These are phyloP conservation scores for Fomitopsis pulvina DNA, from an alignment of 768 basidiomycete species.

Conservation along the genomic window DNA sequence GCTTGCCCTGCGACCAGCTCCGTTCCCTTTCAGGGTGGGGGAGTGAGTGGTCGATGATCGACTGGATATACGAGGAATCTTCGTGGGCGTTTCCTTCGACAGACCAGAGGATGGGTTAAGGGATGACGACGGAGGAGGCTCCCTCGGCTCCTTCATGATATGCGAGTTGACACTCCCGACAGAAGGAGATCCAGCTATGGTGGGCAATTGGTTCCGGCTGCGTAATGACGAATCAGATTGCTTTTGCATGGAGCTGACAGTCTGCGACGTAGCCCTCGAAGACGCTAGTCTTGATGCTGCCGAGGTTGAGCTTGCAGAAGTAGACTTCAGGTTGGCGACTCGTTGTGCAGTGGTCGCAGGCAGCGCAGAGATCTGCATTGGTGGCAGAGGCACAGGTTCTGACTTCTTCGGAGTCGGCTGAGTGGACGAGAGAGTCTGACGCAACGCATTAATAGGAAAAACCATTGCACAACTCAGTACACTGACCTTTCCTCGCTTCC, in stretches of 20 bases:
- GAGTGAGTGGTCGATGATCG: constrained; percentile 70
- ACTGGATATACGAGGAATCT: constrained; percentile 90
- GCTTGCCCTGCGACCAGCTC: constrained; percentile 60
- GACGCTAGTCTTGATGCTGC: constrained; percentile 32
- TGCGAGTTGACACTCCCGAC: constrained; percentile 55
- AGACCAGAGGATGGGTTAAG: constrained; percentile 45
- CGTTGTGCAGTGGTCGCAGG: constrained; percentile 79
- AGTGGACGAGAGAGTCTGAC: constrained; percentile 75
- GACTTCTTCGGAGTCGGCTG: constrained; percentile 59
- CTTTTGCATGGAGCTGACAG: constrained; percentile 82
- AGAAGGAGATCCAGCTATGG: constrained; percentile 92
- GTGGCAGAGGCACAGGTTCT: constrained; percentile 67
- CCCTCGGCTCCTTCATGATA: constrained; percentile 50
- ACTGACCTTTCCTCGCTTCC: constrained; percentile 86
- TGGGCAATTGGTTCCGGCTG: constrained; percentile 69
- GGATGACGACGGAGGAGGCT: constrained; percentile 47
- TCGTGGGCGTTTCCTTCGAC: constrained; percentile 83
- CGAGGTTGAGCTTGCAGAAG: constrained; percentile 36
- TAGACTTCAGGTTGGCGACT: constrained; percentile 72
- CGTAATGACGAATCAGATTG: constrained; percentile 80
- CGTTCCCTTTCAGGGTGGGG: constrained; percentile 51
- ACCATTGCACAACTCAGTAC: not conserved
- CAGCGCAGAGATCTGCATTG: constrained; percentile 85
- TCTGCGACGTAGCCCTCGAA: constrained; percentile 72
- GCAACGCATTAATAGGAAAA: not conserved